phyloP scores from a whole-genome alignment of 306 rosid genomes.

The Fagus sylvatica region DNA sequence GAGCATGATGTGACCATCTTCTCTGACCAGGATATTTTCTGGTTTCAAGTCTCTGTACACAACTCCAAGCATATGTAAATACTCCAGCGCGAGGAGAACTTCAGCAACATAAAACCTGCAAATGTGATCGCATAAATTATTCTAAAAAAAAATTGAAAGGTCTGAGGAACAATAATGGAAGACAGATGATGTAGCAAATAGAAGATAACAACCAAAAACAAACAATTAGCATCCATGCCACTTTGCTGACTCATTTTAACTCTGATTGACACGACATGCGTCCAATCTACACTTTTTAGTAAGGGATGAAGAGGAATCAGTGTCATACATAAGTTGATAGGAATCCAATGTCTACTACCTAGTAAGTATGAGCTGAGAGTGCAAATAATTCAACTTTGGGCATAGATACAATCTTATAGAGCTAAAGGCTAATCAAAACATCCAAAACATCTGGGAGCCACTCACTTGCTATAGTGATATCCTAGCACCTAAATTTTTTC shows the following conservation, averaged over 20 bases:
- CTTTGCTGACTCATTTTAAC: neutral
- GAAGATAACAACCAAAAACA: constrained; percentile 4
- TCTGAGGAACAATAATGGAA: neutral
- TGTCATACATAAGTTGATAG: neutral
- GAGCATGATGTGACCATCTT: constrained; percentile 99
- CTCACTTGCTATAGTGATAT: too few species aligned
- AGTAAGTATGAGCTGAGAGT: neutral
- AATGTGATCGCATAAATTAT: constrained; percentile 18
- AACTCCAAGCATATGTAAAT: constrained; percentile 95
- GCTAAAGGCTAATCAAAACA: constrained; percentile 8
- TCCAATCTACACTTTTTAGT: neutral
- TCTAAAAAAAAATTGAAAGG: constrained; percentile 11
- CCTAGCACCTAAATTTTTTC: neutral
- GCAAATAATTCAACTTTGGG: too few species aligned
- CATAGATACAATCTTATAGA: too few species aligned
- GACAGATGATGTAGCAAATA: neutral
- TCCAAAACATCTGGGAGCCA: constrained; percentile 3
- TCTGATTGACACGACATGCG: neutral
- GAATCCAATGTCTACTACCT: neutral
- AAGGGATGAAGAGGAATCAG: neutral
- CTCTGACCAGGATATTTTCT: constrained; percentile 88
- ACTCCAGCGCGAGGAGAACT: constrained; percentile 91
- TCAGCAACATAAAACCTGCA: constrained; percentile 93
- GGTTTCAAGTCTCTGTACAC: constrained; percentile 97
- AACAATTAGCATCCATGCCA: neutral